Evolutionary conservation across 257 asterid genomes (phyloP), one percentile per base, ranked within the genome.

Genomic region (Rauvolfia tetraphylla): DNA sequence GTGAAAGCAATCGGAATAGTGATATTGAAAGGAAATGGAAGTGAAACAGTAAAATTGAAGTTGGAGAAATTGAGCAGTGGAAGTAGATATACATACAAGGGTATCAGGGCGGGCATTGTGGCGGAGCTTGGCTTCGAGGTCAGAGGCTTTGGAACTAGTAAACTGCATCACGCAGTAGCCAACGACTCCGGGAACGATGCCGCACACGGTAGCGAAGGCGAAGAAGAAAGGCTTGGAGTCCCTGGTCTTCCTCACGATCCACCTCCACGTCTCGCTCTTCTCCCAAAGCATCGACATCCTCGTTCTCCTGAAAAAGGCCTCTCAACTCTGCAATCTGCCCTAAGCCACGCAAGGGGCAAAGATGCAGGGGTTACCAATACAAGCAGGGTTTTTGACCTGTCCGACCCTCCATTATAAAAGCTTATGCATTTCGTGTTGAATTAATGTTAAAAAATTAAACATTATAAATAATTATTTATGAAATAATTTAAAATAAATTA

Each of bases 161-260:
- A 83, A 48, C 79, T 84, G 89, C 98, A 95, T 95, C 41, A 95
- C 96, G 68, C 90, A 86, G 77, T 83, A 95, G 63, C 98, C 97
- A 13, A 92, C 82, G 7, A 86, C 74, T 23, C 96, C 97, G n/a
- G 98, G 98, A 75, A 95, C 79, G 61, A 95, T 95, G 83, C 96
- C 98, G 88, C 96, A 92, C 1, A 91, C 89, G 70, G 97, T 91
- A 73, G 98, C 97, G 88, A 95, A 95, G 49, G 90, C 78, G 22
- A 92, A 31, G 87, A 95, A 95, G 85, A 95, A 95, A 27, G 95
- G 93, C 85, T 83, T 89, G 8, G 98, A 95, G 23, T 95, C 98
- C 83, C 92, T 82, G 14, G 95, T 92, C 89, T 82, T 86, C 39
- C 88, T 81, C 65, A 95, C 96, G 44, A 92, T 49, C 98, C 98